Conservation (phyloP, 148 eudicot genomes). For the Cornus kousa region DNA sequence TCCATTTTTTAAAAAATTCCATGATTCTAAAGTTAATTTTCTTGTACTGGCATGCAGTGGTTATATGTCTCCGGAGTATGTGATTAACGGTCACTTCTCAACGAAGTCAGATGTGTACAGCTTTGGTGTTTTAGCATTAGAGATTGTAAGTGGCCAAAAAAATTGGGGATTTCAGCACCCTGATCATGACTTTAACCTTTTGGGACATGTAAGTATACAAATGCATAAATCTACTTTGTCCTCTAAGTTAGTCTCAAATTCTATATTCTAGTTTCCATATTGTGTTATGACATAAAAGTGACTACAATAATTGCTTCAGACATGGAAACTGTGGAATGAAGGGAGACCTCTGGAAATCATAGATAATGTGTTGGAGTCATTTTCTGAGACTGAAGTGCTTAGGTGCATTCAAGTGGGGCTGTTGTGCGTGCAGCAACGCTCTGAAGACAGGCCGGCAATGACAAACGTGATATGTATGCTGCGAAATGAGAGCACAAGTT, state of each 20-base stretch:
- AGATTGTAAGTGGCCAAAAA: slow-evolving; percentile 20
- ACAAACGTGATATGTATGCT: slow-evolving; percentile 13
- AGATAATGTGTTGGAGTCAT: slow-evolving; percentile 13
- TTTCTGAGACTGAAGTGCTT: slow-evolving; percentile 10
- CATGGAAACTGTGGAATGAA: slow-evolving; percentile 22
- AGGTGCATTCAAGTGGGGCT: slow-evolving; percentile 21
- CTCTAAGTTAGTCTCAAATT: neutral
- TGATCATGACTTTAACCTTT: slow-evolving; percentile 23
- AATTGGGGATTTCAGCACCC: slow-evolving; percentile 23
- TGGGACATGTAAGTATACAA: slow-evolving; percentile 20
- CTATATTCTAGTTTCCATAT: neutral
- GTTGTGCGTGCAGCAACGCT: slow-evolving; percentile 11
- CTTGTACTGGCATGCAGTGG: slow-evolving; percentile 17
- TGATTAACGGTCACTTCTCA: slow-evolving; percentile 16
- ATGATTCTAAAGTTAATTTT: neutral
- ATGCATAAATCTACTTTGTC: no score
- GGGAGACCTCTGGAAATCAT: slow-evolving; percentile 16
- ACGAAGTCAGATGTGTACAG: slow-evolving; percentile 25
- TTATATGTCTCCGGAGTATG: slow-evolving; percentile 26
- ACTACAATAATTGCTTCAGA: slow-evolving; percentile 6
- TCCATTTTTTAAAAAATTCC: neutral
- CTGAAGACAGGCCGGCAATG: slow-evolving; percentile 20
- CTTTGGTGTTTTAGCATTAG: slow-evolving; percentile 24
- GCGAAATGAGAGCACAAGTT: neutral
- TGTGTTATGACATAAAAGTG: no score